Percentiles rank a stretch among this genome's conserved stretches.
Conservation (phyloP, 2,329 filamentous ascomycete genomes). For the Colletotrichum agaves region DNA sequence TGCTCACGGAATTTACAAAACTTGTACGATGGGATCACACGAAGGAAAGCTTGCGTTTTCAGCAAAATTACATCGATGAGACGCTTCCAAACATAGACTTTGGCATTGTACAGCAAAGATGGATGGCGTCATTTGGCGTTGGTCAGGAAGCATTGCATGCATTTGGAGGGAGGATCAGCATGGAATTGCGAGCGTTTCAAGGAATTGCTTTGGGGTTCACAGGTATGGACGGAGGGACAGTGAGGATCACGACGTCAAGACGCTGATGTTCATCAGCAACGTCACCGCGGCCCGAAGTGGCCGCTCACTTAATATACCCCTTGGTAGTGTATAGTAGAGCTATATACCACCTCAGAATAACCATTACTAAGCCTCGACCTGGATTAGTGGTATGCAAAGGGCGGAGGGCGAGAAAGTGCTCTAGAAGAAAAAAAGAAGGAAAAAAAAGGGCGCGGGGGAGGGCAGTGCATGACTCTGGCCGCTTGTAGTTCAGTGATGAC, state of each 20-base stretch:
- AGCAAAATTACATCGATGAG: neutral
- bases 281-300: conserved; percentile 5
- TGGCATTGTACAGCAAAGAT: conserved; percentile 1
- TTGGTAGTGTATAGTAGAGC: conserved; percentile 30
- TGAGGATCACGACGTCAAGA: conserved; percentile 14
- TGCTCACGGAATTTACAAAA: neutral
- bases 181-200: conserved; percentile 32
- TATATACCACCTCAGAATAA: conserved; percentile 21
- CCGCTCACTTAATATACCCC: conserved; percentile 35
- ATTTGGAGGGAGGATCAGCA: conserved; percentile 35
- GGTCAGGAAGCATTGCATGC: conserved; percentile 36
- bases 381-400: too few species aligned
- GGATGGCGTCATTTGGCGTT: conserved; percentile 30
- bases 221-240: neutral
- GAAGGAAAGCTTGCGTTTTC: neutral
- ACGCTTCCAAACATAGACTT: conserved; percentile 17
- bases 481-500: too few species aligned
- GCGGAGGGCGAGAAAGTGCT: neutral
- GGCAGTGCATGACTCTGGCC: too few species aligned
- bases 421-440: too few species aligned
- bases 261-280: conserved; percentile 1
- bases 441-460: too few species aligned
- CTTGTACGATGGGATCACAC: neutral
- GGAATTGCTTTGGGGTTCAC: conserved; percentile 23
- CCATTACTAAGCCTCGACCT: neutral